Percentiles rank a stretch among this genome's conserved stretches.
phyloP scores from a whole-genome alignment of 495 filamentous ascomycete species.

The Podospora appendiculata region DNA sequence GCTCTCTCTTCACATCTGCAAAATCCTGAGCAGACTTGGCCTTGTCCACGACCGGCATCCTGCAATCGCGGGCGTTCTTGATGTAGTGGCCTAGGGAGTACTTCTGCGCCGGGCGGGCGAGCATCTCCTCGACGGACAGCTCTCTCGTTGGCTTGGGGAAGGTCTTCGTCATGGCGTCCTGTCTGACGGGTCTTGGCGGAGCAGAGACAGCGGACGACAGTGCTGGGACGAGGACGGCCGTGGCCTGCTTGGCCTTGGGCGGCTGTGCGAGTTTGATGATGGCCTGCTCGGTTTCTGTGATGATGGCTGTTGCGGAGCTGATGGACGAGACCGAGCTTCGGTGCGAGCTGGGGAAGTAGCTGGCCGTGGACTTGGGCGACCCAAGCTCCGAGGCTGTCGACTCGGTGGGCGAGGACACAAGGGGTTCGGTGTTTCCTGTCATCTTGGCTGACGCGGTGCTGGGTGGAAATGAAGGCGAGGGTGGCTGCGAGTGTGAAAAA shows the following conservation, averaged over 20 bases:
- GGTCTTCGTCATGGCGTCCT: conserved; percentile 18
- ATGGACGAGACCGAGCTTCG: conserved; percentile 10
- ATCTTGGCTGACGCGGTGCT: too few species aligned
- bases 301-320: conserved; percentile 1
- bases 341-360: conserved; percentile 4
- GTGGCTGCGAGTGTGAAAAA: too few species aligned
- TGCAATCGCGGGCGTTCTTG: conserved; percentile 20
- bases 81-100: conserved; percentile 30
- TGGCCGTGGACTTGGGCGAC: neutral
- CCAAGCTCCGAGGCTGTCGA: neutral
- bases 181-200: conserved; percentile 5
- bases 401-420: neutral
- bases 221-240: conserved; percentile 5
- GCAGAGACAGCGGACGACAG: neutral
- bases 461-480: too few species aligned
- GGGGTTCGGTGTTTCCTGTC: neutral
- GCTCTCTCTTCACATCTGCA: conserved; percentile 28
- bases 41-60: conserved; percentile 1
- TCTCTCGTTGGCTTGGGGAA: conserved; percentile 27
- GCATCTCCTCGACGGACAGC: conserved; percentile 30
- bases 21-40: conserved; percentile 24
- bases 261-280: neutral
- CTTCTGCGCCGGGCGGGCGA: conserved; percentile 28
- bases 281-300: neutral
- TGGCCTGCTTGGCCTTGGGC: neutral